Percentiles rank a stretch among this genome's conserved stretches.
phyloP scores from a whole-genome alignment of 1,284 basidiomycete species.

The Leccinum subatratum region DNA sequence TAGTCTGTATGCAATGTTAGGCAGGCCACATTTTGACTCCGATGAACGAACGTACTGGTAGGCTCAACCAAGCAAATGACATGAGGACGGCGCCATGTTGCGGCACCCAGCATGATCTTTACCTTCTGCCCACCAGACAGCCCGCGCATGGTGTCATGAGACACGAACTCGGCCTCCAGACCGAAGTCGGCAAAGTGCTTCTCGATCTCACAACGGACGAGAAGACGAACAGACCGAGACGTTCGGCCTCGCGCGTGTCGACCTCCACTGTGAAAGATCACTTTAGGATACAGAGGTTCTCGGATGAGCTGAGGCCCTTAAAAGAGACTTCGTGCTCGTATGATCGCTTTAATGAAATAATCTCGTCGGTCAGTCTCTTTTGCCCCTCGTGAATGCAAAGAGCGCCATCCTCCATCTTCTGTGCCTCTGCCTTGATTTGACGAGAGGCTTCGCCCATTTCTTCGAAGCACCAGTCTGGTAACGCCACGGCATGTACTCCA shows the following conservation, averaged over 20 bases:
- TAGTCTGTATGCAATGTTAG: slow-evolving; percentile 57
- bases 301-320: slow-evolving; percentile 87
- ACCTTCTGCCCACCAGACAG: slow-evolving; percentile 99
- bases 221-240: slow-evolving; percentile 91
- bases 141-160: slow-evolving; percentile 96
- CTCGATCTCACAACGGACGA: slow-evolving; percentile 97
- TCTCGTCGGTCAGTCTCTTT: slow-evolving; percentile 94
- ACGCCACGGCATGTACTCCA: slow-evolving; percentile 99
- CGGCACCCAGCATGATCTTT: slow-evolving; percentile 98
- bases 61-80: slow-evolving; percentile 97
- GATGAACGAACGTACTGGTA: slow-evolving; percentile 56
- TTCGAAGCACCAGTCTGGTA: slow-evolving; percentile 98
- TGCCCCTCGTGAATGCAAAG: slow-evolving; percentile 85
- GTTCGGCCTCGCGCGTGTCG: slow-evolving; percentile 95
- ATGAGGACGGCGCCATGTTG: slow-evolving; percentile 98
- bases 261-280: slow-evolving; percentile 66
- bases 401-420: slow-evolving; percentile 97
- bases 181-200: slow-evolving; percentile 96
- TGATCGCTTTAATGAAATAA: slow-evolving; percentile 89
- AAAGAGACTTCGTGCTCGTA: slow-evolving; percentile 97
- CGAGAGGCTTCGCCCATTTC: slow-evolving; percentile 91
- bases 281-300: slow-evolving; percentile 89
- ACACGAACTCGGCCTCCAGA: slow-evolving; percentile 94
- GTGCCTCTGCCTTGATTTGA: slow-evolving; percentile 80
- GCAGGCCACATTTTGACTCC: background rate